These are phyloP conservation scores for Trichoderma harzianum DNA, from an alignment of 2,329 filamentous ascomycete species.

Conservation along the genomic window DNA sequence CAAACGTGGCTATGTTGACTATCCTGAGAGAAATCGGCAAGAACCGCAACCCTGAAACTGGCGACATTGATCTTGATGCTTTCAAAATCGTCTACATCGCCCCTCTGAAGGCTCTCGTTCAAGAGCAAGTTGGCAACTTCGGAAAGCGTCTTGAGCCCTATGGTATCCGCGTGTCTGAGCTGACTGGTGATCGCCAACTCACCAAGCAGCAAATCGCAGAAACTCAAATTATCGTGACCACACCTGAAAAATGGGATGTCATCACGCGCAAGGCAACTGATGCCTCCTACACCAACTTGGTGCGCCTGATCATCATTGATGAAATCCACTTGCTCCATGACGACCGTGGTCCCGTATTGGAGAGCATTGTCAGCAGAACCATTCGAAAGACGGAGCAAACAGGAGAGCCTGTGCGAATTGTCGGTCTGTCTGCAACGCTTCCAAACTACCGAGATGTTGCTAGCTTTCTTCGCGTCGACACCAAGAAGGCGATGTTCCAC, in stretches of 20 bases:
- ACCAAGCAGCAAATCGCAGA: conserved; percentile 98
- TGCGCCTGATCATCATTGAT: conserved; percentile 92
- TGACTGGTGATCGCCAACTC: conserved; percentile 95
- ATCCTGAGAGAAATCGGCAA: conserved; percentile 97
- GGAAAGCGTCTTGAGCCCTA: conserved; percentile 86
- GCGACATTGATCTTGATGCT: conserved; percentile 90
- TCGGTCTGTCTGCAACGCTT: conserved; percentile 90
- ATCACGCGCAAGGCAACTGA: conserved; percentile 98
- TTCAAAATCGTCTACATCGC: conserved; percentile 99
- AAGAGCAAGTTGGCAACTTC: conserved; percentile 98
- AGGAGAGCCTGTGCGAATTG: conserved; percentile 83
- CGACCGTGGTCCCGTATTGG: conserved; percentile 91
- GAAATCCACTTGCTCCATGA: conserved; percentile 98
- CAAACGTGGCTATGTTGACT: conserved; percentile 95
- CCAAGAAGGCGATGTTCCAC: conserved; percentile 83
- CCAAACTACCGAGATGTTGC: conserved; percentile 97
- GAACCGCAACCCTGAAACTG: conserved; percentile 80
- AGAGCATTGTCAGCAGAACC: conserved; percentile 93
- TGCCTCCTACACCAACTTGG: conserved; percentile 94
- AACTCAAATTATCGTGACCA: conserved; percentile 97
- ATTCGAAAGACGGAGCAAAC: conserved; percentile 93
- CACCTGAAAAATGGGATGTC: conserved; percentile 98
- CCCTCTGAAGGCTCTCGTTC: conserved; percentile 89
- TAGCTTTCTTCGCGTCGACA: conserved; percentile 88
- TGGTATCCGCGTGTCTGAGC: conserved; percentile 87